A percentile compares a stretch with the other conserved stretches of the same genome.
These are phyloP conservation scores for Talaromyces nanjingensis DNA, from an alignment of 495 filamentous ascomycete genomes.

Conservation along the genomic window DNA sequence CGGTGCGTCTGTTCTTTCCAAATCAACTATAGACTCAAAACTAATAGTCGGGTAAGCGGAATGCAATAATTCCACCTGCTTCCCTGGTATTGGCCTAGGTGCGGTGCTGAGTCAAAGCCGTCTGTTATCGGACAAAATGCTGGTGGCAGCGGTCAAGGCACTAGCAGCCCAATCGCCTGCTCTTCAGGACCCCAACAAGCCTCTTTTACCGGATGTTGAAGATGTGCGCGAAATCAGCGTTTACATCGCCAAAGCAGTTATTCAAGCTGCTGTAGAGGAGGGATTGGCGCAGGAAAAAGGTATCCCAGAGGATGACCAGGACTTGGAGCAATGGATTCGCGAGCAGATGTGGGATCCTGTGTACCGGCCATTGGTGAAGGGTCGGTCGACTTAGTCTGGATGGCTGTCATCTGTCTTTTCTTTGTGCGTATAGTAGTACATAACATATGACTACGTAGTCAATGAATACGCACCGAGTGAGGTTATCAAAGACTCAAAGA, in stretches of 20 bases:
- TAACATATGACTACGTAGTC: background rate
- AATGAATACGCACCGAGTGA: background rate
- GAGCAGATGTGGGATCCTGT: slow-evolving; percentile 87
- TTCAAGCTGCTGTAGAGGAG: slow-evolving; percentile 62
- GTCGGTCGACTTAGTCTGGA: background rate
- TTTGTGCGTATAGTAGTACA: background rate
- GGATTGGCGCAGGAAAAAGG: slow-evolving; percentile 50
- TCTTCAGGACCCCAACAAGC: slow-evolving; percentile 45
- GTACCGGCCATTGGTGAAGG: slow-evolving; percentile 56
- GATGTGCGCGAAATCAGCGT: slow-evolving; percentile 71
- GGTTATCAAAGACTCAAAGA: background rate
- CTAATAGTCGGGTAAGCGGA: slow-evolving; percentile 45
- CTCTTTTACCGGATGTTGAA: slow-evolving; percentile 70
- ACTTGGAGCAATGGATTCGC: slow-evolving; percentile 72
- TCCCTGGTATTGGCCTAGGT: slow-evolving; percentile 81
- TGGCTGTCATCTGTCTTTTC: background rate
- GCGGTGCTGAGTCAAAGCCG: slow-evolving; percentile 59
- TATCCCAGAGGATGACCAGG: slow-evolving; percentile 37
- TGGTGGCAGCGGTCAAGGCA: slow-evolving; percentile 70
- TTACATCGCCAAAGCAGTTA: slow-evolving; percentile 72
- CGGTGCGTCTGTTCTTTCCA: slow-evolving; percentile 25
- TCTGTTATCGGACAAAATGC: slow-evolving; percentile 67
- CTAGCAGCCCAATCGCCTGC: slow-evolving; percentile 66
- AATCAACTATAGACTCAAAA: background rate
- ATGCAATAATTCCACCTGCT: slow-evolving; percentile 86